Evolutionary conservation across 1,139 yeast species (phyloP).

Genomic region (Saccharomycopsis hybrid): DNA sequence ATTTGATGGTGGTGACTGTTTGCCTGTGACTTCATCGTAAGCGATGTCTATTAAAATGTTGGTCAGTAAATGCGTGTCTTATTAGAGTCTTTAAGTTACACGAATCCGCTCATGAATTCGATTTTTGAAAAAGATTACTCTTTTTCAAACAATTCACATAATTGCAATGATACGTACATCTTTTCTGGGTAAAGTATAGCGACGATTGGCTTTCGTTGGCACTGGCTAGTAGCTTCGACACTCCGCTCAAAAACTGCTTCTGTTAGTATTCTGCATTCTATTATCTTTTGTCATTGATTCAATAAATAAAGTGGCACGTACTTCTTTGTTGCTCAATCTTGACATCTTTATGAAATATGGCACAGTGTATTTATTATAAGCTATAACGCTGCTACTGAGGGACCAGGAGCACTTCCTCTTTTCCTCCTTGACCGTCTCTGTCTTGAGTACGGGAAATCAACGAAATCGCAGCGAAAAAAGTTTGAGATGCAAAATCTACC

Average conservation of each 20-base stretch:
- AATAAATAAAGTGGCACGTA: too few species aligned
- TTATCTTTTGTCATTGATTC: too few species aligned
- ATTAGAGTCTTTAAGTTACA: background rate
- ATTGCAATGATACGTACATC: conserved; percentile 11
- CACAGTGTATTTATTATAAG: too few species aligned
- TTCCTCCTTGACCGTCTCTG: too few species aligned
- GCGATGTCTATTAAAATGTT: conserved; percentile 1
- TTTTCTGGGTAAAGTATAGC: conserved; percentile 20
- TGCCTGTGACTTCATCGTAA: conserved; percentile 17
- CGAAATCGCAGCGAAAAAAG: too few species aligned
- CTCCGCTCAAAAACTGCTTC: conserved; percentile 4
- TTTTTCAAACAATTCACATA: background rate
- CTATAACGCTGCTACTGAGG: too few species aligned
- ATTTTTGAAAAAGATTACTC: background rate
- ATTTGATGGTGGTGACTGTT: background rate
- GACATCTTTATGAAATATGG: too few species aligned
- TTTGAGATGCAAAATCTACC: too few species aligned
- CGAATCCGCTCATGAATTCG: background rate
- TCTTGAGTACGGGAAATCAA: too few species aligned
- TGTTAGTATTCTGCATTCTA: background rate
- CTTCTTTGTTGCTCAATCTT: too few species aligned
- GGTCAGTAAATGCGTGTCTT: conserved; percentile 1
- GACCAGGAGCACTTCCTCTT: too few species aligned
- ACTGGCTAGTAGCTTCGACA: conserved; percentile 3
- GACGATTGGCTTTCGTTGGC: conserved; percentile 15